These are phyloP conservation scores for Mycena haematopus DNA, from an alignment of 768 basidiomycete species.

Conservation along the genomic window DNA sequence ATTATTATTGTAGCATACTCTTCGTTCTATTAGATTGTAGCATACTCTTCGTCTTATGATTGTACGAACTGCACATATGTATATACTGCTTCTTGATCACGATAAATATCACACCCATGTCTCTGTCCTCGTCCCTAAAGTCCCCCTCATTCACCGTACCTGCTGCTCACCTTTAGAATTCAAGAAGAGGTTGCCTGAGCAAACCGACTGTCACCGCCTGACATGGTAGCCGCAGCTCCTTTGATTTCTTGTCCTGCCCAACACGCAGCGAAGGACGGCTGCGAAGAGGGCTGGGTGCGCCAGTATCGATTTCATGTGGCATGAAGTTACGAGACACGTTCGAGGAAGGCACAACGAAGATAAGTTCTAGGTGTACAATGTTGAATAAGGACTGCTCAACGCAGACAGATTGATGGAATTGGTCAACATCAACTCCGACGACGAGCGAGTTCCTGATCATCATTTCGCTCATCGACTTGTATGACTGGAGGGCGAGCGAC, in stretches of 20 bases:
- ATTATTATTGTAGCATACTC: too few species aligned
- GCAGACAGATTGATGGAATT: constrained; percentile 42
- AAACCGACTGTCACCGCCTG: constrained; percentile 88
- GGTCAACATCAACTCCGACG: constrained; percentile 87
- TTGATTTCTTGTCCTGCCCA: constrained; percentile 99
- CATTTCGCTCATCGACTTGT: constrained; percentile 95
- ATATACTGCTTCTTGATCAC: too few species aligned
- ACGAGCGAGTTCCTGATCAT: constrained; percentile 92
- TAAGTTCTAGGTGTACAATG: constrained; percentile 65
- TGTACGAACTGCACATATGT: neutral
- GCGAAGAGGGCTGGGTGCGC: constrained; percentile 79
- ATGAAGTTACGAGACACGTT: constrained; percentile 95
- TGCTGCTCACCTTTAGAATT: too few species aligned
- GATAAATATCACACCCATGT: too few species aligned
- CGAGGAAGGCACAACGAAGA: constrained; percentile 88
- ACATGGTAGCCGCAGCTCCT: constrained; percentile 94
- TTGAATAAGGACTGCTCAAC: constrained; percentile 19
- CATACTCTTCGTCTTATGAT: too few species aligned
- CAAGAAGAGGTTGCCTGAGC: constrained; percentile 68
- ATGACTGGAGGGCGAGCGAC: constrained; percentile 70
- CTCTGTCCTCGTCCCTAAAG: too few species aligned
- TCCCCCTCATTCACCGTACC: too few species aligned
- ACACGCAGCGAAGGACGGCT: constrained; percentile 92
- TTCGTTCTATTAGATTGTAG: too few species aligned
- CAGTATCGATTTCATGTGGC: constrained; percentile 87